Evolutionary conservation across 129 eudicot species (phyloP).

Genomic region (Flaveria linearis): DNA sequence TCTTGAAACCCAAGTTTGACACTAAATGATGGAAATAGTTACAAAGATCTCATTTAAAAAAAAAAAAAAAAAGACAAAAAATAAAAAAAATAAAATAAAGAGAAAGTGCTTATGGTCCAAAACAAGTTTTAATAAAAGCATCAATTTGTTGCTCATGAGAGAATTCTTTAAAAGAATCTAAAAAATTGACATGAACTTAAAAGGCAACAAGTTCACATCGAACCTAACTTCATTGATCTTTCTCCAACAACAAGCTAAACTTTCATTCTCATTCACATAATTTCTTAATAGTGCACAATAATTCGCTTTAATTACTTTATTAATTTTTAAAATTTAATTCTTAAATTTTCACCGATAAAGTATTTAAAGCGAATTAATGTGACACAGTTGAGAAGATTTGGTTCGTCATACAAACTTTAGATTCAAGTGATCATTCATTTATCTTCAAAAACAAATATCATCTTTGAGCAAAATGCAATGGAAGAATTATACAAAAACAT

Average conservation of each 20-base stretch:
- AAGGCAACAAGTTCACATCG: conserved; percentile 19
- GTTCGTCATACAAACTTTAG: background rate
- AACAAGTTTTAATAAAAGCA: conserved; percentile 33
- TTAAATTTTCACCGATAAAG: background rate
- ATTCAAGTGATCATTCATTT: background rate
- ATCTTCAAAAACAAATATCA: background rate
- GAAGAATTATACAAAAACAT: conserved; percentile 10
- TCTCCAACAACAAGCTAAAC: background rate
- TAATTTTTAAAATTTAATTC: background rate
- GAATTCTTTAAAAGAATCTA: conserved; percentile 20
- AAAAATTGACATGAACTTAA: conserved; percentile 27
- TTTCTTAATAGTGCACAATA: background rate
- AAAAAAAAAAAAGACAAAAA: no score
- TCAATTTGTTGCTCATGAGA: conserved; percentile 30
- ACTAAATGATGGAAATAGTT: background rate
- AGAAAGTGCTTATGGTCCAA: conserved; percentile 36
- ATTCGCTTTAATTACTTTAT: background rate
- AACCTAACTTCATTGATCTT: conserved; percentile 21
- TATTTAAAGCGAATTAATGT: background rate
- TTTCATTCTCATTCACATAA: background rate
- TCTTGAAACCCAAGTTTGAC: conserved; percentile 28
- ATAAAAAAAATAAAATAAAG: background rate
- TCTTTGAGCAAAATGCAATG: conserved; percentile 19
- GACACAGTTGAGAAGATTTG: no score
- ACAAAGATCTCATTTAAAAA: background rate